Evolutionary conservation across 139 green algal genomes (phyloP).

Genomic region (Haematococcus lacustris): DNA sequence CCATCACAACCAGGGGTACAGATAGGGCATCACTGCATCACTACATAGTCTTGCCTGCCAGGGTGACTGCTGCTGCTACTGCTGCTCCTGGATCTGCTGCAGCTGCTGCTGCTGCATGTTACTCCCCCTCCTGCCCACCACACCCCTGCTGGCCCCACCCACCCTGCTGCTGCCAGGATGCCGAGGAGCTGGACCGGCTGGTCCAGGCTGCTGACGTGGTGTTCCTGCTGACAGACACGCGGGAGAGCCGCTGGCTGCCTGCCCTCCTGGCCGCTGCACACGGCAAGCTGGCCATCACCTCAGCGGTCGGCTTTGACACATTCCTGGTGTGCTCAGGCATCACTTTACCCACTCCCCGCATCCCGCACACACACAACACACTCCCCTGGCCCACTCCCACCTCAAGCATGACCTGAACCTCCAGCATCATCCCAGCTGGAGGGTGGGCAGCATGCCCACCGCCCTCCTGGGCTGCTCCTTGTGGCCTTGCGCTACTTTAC

Average conservation of each 20-base stretch:
- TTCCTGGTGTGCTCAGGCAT: conserved; percentile 38
- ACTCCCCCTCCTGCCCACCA: background rate
- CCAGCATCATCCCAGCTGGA: too few species aligned
- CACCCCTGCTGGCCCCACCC: background rate
- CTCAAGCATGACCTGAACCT: too few species aligned
- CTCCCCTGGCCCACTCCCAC: too few species aligned
- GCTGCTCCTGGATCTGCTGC: too few species aligned
- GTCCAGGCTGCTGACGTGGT: conserved; percentile 72
- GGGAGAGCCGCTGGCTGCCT: conserved; percentile 86
- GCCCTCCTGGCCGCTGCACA: conserved; percentile 67
- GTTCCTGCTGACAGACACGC: conserved; percentile 93
- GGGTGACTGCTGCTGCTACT: too few species aligned
- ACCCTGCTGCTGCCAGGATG: conserved; percentile 11
- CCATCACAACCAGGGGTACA: background rate
- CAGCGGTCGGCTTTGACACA: conserved; percentile 87
- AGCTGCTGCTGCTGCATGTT: background rate
- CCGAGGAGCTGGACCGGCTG: conserved; percentile 45
- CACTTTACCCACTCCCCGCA: background rate
- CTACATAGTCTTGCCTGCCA: background rate
- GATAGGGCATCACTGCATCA: background rate
- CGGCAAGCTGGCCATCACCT: conserved; percentile 72
- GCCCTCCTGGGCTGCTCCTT: too few species aligned
- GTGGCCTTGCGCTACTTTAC: too few species aligned
- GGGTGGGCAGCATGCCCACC: too few species aligned
- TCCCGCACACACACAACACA: background rate